A percentile compares a stretch with the other conserved stretches of the same genome.
These are phyloP conservation scores for Ephemerocybe angulata DNA, from an alignment of 768 basidiomycete genomes.

Conservation along the genomic window DNA sequence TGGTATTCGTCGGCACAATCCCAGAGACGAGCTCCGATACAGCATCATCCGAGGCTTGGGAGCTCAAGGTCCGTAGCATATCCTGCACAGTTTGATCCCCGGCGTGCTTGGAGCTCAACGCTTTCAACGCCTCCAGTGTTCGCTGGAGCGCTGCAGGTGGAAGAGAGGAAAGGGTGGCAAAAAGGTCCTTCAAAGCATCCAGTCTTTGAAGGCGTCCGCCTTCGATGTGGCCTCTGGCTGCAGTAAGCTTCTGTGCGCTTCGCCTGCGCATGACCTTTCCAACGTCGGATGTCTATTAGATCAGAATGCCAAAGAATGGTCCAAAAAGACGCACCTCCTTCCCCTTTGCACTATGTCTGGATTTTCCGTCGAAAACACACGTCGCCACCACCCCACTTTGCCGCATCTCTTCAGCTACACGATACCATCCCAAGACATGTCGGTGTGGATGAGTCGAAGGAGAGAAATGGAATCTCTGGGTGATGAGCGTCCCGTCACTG, in stretches of 20 bases:
- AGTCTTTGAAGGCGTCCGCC: slow-evolving; percentile 10
- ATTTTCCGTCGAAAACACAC: slow-evolving; percentile 78
- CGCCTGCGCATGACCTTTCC: slow-evolving; percentile 8
- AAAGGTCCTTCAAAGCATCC: slow-evolving; percentile 3
- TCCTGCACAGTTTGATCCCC: neutral
- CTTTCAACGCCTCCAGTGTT: slow-evolving; percentile 6
- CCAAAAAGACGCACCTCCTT: slow-evolving; percentile 52
- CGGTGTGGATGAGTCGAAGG: slow-evolving; percentile 58
- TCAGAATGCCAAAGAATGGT: neutral
- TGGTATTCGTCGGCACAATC: neutral
- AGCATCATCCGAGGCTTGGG: slow-evolving; percentile 6
- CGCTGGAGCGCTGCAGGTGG: neutral
- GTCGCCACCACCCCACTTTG: slow-evolving; percentile 55
- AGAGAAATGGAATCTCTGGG: slow-evolving; percentile 76
- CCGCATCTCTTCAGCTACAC: slow-evolving; percentile 58
- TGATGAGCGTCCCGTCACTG: slow-evolving; percentile 85
- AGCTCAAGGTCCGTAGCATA: slow-evolving; percentile 4
- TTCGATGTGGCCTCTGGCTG: slow-evolving; percentile 7
- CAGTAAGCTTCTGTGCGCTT: slow-evolving; percentile 5
- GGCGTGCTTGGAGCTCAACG: slow-evolving; percentile 2
- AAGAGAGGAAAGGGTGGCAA: neutral
- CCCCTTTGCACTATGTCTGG: slow-evolving; percentile 64
- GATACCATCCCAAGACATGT: slow-evolving; percentile 79
- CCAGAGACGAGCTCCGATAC: neutral
- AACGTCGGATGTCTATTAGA: no score